Base-by-base conservation (phyloP, 202 grass and related monocot species). In the Carex arenaria region DNA sequence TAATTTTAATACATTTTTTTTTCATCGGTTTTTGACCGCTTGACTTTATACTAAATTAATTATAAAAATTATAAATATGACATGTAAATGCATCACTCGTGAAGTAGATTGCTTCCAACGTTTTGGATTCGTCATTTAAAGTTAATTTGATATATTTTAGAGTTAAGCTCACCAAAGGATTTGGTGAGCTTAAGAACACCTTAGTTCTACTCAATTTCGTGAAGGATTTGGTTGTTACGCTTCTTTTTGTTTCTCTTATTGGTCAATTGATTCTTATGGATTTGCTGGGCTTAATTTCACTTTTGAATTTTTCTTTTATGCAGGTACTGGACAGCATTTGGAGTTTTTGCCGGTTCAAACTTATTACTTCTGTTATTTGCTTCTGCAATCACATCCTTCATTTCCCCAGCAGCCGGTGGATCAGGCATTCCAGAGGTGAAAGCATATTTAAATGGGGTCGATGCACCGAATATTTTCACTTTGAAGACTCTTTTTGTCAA, bases 361-460 rank as follows among this genome's bases (percentile, higher is more conserved):
- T 86, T 98, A 83, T 76, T 57, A 17, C 90, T 98, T 20, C 82
- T 98, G 26, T 49, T 95, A 56, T 82, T 91, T 14, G 90, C 95
- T 7, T 67, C 95, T 71, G 82, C 79, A 23, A 92, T 98, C 22
- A 98, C 92, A 38, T 85, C 95, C 26, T 95, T 88, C 80, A 71
- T 93, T 47, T 90, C 95, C 10, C 93, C 95, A 45, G 95, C 90
- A 0, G 90, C 95, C 2, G 92, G 80, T 8, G 95, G 95, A 23
- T 98, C 92, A 4, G 95, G 95, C 4, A 98, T 98, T 64, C 95
- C 92, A 40, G 95, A 98, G 84, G 95, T 98, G 80, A 94, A 93
- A 84, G 95, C 92, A 15, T 98, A 98, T 80, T 89, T 98, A 71
- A 98, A 98, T 80, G 95, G 95, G 80, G 95, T 98, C 4, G 95